Base-by-base conservation (phyloP, 1,284 basidiomycete species). In the Phylloporus gajari region DNA sequence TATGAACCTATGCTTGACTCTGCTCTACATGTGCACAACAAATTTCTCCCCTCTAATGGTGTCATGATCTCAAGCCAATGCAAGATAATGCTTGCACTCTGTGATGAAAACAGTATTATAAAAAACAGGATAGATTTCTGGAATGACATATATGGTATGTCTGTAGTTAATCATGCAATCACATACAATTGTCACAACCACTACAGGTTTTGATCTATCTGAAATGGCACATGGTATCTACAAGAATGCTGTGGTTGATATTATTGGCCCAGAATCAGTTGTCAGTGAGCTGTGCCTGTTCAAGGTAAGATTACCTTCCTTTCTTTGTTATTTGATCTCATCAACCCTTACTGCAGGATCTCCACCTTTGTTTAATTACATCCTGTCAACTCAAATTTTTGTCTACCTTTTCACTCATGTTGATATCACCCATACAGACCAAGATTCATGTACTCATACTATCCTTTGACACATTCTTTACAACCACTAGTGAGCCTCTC, bases 1-100 rank as follows among this genome's bases (percentile, higher is more conserved):
- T 99, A 99, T 83, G 97, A 99, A 84, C 95, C 94, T 62, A 99
- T 99, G 97, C 89, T 99, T 35, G 97, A 98, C 82, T 98, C 96
- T 1, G 97, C 99, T 11, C 86, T 99, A 17, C 85, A 87, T 70
- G 97, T 97, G 1, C 89, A 97, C 35, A 95, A 98, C 81, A 89
- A 92, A 25, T 98, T 96, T 85, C 87, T 99, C 60, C 86, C 87
- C 58, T 89, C 91, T 0, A 85, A 83, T 12, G 88, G 97, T 2
- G 84, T 98, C n/a, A 92, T 99, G 90, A 96, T 93, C 0, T 97
- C 97, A 0, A 96, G 94, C 76, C 95, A 99, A 79, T 95, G 93
- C 73, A 89, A 92, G 74, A 95, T 99, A 85, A 91, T 95, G 85
- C 85, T 99, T 30, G 91, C 89, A 5, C 89, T 96, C 9, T 95